Percentiles rank a stretch among this genome's conserved stretches.
phyloP scores from a whole-genome alignment of 73 alveolate genomes.

The Symbiodinium pilosum region DNA sequence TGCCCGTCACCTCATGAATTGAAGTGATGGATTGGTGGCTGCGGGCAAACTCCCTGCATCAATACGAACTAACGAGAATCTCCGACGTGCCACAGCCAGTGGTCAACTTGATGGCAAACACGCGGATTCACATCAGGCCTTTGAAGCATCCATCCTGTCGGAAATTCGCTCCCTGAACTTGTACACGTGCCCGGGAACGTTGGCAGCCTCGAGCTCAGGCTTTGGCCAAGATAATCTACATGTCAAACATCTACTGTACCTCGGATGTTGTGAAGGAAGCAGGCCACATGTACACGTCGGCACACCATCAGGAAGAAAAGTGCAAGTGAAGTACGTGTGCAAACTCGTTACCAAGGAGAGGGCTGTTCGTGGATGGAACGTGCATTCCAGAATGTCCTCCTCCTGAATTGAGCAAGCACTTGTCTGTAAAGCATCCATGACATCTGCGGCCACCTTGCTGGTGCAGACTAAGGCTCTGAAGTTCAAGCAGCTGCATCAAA shows the following conservation, averaged over 20 bases:
- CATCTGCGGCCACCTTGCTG: too few relatives aligned
- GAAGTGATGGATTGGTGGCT: neutral
- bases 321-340: too few relatives aligned
- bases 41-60: too few relatives aligned
- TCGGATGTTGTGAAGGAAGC: too few relatives aligned
- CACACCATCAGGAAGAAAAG: too few relatives aligned
- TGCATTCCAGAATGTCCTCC: conserved; percentile 63
- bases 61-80: neutral
- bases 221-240: too few relatives aligned
- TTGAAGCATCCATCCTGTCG: conserved; percentile 48
- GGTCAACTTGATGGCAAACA: too few relatives aligned
- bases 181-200: conserved; percentile 54
- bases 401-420: neutral
- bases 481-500: neutral
- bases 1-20: conserved; percentile 18
- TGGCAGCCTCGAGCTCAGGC: conserved; percentile 60
- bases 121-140: neutral
- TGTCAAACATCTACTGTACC: too few relatives aligned
- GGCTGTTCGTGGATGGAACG: conserved; percentile 62
- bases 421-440: neutral
- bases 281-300: too few relatives aligned
- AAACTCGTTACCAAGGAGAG: neutral
- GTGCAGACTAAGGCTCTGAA: neutral
- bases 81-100: neutral
- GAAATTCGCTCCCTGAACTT: conserved; percentile 29